Conservation (phyloP, 192 early-diverging fungal genomes). For the Coemansia sp. region DNA sequence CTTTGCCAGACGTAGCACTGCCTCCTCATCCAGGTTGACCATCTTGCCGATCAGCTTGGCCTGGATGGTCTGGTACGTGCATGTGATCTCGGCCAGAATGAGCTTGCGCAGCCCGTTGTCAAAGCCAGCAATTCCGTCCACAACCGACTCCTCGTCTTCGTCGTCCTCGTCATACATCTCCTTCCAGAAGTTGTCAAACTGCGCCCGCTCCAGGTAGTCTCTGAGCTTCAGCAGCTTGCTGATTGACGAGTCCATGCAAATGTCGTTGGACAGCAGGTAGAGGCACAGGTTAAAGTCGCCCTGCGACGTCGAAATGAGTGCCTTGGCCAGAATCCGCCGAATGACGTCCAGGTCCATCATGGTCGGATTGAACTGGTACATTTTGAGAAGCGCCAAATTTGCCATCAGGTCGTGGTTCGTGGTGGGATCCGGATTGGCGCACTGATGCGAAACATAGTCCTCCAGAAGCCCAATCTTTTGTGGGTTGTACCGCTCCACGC, state of each 20-base stretch:
- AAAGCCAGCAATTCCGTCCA: conserved; percentile 67
- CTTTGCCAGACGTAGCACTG: conserved; percentile 58
- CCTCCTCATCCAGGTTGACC: conserved; percentile 68
- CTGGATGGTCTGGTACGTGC: conserved; percentile 82
- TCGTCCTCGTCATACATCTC: conserved; percentile 49
- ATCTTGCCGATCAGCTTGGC: conserved; percentile 57
- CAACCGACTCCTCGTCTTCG: conserved; percentile 59
- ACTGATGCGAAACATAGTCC: conserved; percentile 77
- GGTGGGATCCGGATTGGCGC: conserved; percentile 61
- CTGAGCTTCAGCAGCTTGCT: conserved; percentile 66
- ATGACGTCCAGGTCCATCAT: conserved; percentile 69
- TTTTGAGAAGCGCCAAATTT: conserved; percentile 87
- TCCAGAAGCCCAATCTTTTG: conserved; percentile 82
- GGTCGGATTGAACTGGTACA: conserved; percentile 92
- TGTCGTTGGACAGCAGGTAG: conserved; percentile 77
- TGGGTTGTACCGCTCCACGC: conserved; percentile 89
- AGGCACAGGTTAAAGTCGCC: conserved; percentile 91
- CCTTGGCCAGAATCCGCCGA: conserved; percentile 75
- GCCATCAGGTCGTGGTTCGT: conserved; percentile 81
- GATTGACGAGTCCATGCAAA: conserved; percentile 48
- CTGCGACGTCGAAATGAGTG: conserved; percentile 77
- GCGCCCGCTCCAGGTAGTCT: conserved; percentile 73
- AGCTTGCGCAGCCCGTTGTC: conserved; percentile 70
- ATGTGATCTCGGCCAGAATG: conserved; percentile 69
- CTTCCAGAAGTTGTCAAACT: conserved; percentile 74